Evolutionary conservation across 2,329 filamentous ascomycete species (phyloP).

Genomic region (Aquanectria penicillioides): DNA sequence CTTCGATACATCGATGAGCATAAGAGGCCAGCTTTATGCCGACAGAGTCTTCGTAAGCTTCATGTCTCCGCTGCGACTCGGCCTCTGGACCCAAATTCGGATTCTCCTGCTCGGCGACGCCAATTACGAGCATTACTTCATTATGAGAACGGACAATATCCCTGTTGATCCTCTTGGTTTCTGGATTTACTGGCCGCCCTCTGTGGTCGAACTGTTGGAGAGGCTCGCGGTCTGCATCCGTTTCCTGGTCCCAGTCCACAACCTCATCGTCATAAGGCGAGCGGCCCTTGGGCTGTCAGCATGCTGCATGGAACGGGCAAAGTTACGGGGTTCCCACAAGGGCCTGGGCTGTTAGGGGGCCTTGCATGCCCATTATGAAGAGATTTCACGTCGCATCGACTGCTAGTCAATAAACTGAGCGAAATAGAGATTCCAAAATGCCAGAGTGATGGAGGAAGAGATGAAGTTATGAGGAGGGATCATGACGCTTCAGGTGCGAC

Average conservation of each 20-base stretch:
- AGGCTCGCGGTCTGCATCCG: constrained; percentile 46
- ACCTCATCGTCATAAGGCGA: constrained; percentile 70
- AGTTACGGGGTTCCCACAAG: constrained; percentile 53
- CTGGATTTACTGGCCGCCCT: constrained; percentile 65
- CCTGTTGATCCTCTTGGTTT: constrained; percentile 64
- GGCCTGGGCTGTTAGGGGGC: constrained; percentile 66
- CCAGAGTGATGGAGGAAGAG: no score
- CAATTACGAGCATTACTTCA: constrained; percentile 71
- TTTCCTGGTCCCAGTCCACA: constrained; percentile 59
- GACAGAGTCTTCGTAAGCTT: constrained; percentile 58
- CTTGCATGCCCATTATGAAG: constrained; percentile 62
- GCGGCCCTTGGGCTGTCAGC: constrained; percentile 56
- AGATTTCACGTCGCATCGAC: constrained; percentile 14
- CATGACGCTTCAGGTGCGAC: no score
- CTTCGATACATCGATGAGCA: constrained; percentile 47
- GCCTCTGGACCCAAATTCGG: constrained; percentile 50
- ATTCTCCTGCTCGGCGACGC: constrained; percentile 68
- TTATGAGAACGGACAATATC: constrained; percentile 70
- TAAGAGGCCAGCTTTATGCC: constrained; percentile 52
- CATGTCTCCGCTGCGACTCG: constrained; percentile 55
- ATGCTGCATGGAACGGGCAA: background rate
- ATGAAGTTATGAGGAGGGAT: background rate
- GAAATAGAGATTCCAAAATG: background rate
- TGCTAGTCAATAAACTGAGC: background rate
- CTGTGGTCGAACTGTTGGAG: constrained; percentile 64